Conservation (phyloP, 1,284 basidiomycete genomes). For the Coniferiporia sulphurascens region DNA sequence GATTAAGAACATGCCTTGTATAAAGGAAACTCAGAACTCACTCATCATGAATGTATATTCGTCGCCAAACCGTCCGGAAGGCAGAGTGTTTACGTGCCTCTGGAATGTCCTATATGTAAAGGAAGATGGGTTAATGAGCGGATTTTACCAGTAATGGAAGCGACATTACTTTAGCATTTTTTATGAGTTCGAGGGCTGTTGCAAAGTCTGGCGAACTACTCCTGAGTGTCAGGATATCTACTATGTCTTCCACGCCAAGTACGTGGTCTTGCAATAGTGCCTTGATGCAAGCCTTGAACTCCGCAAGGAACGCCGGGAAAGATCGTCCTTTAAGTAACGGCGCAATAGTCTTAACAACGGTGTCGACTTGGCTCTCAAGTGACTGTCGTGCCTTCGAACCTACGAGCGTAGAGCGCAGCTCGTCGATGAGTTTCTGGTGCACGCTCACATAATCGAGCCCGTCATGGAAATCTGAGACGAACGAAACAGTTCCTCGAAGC, state of each 20-base stretch:
- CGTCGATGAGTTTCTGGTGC: slow-evolving; percentile 56
- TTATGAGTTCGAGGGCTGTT: slow-evolving; percentile 59
- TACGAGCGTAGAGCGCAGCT: slow-evolving; percentile 48
- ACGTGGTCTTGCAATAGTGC: slow-evolving; percentile 65
- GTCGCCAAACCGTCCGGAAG: slow-evolving; percentile 76
- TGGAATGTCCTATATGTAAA: slow-evolving; percentile 51
- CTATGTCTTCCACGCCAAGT: slow-evolving; percentile 61
- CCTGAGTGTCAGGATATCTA: slow-evolving; percentile 69
- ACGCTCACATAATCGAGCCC: slow-evolving; percentile 72
- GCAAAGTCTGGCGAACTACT: slow-evolving; percentile 59
- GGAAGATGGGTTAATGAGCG: slow-evolving; percentile 1
- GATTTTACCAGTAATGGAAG: neutral
- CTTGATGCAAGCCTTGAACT: slow-evolving; percentile 62
- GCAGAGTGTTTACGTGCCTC: slow-evolving; percentile 64
- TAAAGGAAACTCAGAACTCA: slow-evolving; percentile 35
- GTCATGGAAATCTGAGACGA: slow-evolving; percentile 58
- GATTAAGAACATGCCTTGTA: neutral
- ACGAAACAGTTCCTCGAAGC: slow-evolving; percentile 10
- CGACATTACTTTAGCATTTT: slow-evolving; percentile 46
- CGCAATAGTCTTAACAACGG: slow-evolving; percentile 52
- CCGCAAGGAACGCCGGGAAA: slow-evolving; percentile 43
- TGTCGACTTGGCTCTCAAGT: slow-evolving; percentile 62
- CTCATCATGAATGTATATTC: slow-evolving; percentile 87
- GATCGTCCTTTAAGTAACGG: slow-evolving; percentile 36
- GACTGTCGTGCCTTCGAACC: slow-evolving; percentile 53